Percentiles rank a stretch among this genome's conserved stretches.
phyloP scores from a whole-genome alignment of 2,329 filamentous ascomycete species.

The Fusarium citri region DNA sequence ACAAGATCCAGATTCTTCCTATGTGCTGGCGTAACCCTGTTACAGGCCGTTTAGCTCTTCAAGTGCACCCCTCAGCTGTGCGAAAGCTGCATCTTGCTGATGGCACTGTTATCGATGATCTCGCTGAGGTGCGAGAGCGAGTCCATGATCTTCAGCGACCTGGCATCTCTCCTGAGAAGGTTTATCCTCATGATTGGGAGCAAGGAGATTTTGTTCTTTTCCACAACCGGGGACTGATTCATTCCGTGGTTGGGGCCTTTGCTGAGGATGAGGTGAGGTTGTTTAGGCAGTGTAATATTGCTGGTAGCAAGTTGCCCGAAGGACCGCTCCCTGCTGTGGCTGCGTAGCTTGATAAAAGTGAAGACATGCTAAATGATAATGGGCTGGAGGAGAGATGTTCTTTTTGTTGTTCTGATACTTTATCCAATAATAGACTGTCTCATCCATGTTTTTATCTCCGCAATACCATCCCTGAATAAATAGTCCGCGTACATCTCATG shows the following conservation, averaged over 20 bases:
- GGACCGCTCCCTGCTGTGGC: constrained; percentile 53
- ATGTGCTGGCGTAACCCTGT: constrained; percentile 83
- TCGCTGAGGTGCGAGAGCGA: constrained; percentile 73
- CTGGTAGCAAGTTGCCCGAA: constrained; percentile 68
- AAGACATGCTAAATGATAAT: neutral
- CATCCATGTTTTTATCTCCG: constrained; percentile 37
- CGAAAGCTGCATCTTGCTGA: constrained; percentile 75
- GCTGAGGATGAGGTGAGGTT: constrained; percentile 77
- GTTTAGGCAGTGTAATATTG: constrained; percentile 84
- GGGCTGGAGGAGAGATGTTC: neutral
- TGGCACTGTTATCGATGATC: constrained; percentile 75
- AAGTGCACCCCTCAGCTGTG: constrained; percentile 79
- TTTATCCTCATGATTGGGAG: constrained; percentile 82
- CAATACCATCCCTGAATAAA: constrained; percentile 45
- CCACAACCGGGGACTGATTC: constrained; percentile 80
- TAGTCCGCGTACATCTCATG: constrained; percentile 44
- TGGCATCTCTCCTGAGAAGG: constrained; percentile 73
- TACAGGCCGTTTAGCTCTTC: constrained; percentile 75
- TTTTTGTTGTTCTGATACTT: neutral
- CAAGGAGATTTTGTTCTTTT: constrained; percentile 82
- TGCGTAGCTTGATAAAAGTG: neutral
- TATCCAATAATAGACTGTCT: neutral
- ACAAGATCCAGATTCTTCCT: constrained; percentile 77
- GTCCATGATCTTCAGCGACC: constrained; percentile 77
- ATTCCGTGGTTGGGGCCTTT: constrained; percentile 82